These are phyloP conservation scores for Arthroderma sp. DNA, from an alignment of 2,329 filamentous ascomycete species.

Conservation along the genomic window DNA sequence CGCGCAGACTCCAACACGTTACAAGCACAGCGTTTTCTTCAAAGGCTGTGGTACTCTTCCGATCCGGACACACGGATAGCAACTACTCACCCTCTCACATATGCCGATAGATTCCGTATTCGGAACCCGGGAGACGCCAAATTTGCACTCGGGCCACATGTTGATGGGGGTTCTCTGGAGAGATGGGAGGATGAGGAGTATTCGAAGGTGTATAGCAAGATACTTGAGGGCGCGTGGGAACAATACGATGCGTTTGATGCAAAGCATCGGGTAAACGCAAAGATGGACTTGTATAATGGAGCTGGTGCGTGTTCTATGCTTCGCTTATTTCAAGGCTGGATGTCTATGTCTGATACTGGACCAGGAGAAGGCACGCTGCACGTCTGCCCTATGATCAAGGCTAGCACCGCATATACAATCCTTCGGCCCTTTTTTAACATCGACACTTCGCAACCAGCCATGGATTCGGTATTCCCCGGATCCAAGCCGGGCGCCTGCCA, in stretches of 20 bases:
- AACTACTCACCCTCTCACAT: slow-evolving; percentile 49
- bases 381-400: slow-evolving; percentile 64
- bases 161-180: slow-evolving; percentile 62
- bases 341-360: slow-evolving; percentile 59
- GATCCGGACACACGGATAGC: slow-evolving; percentile 33
- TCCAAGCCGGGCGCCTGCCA: slow-evolving; percentile 56
- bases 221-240: slow-evolving; percentile 68
- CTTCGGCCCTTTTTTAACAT: slow-evolving; percentile 71
- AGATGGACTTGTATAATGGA: slow-evolving; percentile 65
- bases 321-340: slow-evolving; percentile 81
- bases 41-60: slow-evolving; percentile 50
- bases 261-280: slow-evolving; percentile 52
- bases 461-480: slow-evolving; percentile 51
- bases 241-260: slow-evolving; percentile 72
- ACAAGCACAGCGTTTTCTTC: slow-evolving; percentile 47
- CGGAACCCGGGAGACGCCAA: slow-evolving; percentile 55
- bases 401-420: slow-evolving; percentile 67
- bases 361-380: slow-evolving; percentile 67
- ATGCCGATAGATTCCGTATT: slow-evolving; percentile 61
- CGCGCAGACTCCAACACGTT: slow-evolving; percentile 55
- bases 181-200: slow-evolving; percentile 62
- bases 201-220: slow-evolving; percentile 56
- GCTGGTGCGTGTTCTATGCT: slow-evolving; percentile 74
- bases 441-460: slow-evolving; percentile 10
- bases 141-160: slow-evolving; percentile 60